Evolutionary conservation across 2,329 filamentous ascomycete genomes (phyloP), one percentile per base, ranked within the genome.

Genomic region (Exserohilum rostratum): DNA sequence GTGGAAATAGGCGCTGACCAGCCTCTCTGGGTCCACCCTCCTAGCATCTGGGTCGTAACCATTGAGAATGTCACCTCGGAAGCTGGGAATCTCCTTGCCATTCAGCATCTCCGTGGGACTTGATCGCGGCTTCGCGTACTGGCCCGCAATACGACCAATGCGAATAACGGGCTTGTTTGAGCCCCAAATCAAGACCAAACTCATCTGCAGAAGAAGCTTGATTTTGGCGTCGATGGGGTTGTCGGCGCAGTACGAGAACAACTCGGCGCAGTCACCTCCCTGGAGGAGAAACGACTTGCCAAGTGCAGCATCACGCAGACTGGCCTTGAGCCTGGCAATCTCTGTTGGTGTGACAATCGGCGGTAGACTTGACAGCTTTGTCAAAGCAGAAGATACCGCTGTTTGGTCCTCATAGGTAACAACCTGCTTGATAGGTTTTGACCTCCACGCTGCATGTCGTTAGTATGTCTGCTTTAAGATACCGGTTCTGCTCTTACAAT

Each of bases 171-270:
- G 90, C 69, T 88, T 87, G 67, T 88, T 87, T 20, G 83, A 82
- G 33, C 91, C 95, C 89, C 93, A 97, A 74, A 98, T 93, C 56
- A 99, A 82, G 1, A 99, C 91, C 65, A 99, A 80, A 62, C 91
- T 96, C 93, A 99, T 98, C 79, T 99, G 95, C 55, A 99, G 81
- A 27, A 99, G 84, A 22, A 99, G 85, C 79, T 98, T 98, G 76
- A 98, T 91, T 82, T 98, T 99, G 60, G 91, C 89, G 78, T 98
- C 92, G 65, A 99, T 97, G 62, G 90, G 89, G 12, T 85, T 84
- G 73, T 92, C 89, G 67, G 90, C 88, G 77, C 95, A 99, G 81
- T 99, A 99, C 76, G 95, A 91, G 70, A 99, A 99, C 9, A 98
- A 84, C 79, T 99, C 95, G 13, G 95, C 95, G 72, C 95, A 99